Conservation (phyloP, 75 land plant species). For the Selaginella moellendorffii region DNA sequence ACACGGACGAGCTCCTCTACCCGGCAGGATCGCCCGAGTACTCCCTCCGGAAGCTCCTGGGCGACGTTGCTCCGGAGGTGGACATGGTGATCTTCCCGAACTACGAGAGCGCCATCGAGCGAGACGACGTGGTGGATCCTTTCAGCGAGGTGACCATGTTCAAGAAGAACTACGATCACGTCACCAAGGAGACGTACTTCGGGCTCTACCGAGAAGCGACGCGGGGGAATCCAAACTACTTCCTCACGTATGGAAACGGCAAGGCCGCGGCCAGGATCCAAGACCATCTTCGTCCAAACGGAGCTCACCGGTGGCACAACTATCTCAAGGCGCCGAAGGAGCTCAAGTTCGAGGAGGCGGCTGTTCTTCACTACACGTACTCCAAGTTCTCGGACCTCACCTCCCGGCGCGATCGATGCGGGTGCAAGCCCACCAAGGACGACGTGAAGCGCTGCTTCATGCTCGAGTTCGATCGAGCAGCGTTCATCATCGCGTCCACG, state of each 20-base stretch:
- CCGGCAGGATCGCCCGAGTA: conserved; percentile 92
- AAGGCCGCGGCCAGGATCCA: conserved; percentile 92
- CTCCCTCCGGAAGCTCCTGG: conserved; percentile 49
- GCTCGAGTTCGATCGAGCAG: conserved; percentile 90
- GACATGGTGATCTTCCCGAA: conserved; percentile 96
- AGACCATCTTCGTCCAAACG: conserved; percentile 92
- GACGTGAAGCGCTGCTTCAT: conserved; percentile 97
- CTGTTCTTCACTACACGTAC: conserved; percentile 88
- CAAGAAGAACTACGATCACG: conserved; percentile 95
- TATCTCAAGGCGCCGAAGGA: conserved; percentile 97
- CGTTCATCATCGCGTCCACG: conserved; percentile 96
- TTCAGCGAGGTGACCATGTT: conserved; percentile 97
- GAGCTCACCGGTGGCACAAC: conserved; percentile 98
- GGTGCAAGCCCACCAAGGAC: conserved; percentile 95
- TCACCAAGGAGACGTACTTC: conserved; percentile 86
- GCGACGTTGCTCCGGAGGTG: conserved; percentile 62
- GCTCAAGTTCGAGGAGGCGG: conserved; percentile 91
- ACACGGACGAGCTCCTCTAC: conserved; percentile 89
- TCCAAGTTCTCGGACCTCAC: conserved; percentile 89
- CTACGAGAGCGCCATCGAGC: conserved; percentile 88
- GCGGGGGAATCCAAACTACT: conserved; percentile 96
- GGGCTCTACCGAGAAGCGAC: conserved; percentile 81
- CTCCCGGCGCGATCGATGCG: conserved; percentile 91
- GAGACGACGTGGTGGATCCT: conserved; percentile 84
- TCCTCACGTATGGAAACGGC: conserved; percentile 96